Percentiles rank a stretch among this genome's conserved stretches.
Evolutionary conservation across 495 filamentous ascomycete genomes (phyloP).

Genomic region (Articulospora tetracladia): DNA sequence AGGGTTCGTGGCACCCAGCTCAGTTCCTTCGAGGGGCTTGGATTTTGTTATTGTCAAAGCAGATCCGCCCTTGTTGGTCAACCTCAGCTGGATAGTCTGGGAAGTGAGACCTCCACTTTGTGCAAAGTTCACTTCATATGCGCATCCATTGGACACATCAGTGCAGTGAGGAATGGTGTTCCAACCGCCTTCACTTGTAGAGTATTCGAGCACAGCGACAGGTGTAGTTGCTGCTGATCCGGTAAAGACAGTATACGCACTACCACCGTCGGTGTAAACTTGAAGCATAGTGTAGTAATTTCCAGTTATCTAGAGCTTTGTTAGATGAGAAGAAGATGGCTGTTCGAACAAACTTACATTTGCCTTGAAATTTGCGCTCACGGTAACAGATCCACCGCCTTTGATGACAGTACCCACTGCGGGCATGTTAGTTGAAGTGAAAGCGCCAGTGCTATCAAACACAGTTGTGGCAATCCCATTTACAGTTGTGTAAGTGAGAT

Average conservation of each 20-base stretch:
- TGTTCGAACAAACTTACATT: slow-evolving; percentile 11
- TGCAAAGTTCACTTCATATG: slow-evolving; percentile 20
- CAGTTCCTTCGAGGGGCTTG: slow-evolving; percentile 28
- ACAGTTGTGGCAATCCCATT: slow-evolving; percentile 15
- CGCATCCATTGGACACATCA: slow-evolving; percentile 16
- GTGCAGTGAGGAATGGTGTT: slow-evolving; percentile 19
- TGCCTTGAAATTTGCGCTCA: slow-evolving; percentile 28
- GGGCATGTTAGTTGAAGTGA: slow-evolving; percentile 30
- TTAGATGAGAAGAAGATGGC: slow-evolving; percentile 10
- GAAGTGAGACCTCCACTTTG: slow-evolving; percentile 16
- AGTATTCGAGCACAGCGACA: slow-evolving; percentile 26
- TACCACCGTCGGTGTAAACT: slow-evolving; percentile 31
- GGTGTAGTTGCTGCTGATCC: slow-evolving; percentile 28
- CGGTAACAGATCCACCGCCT: slow-evolving; percentile 25
- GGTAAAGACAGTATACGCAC: slow-evolving; percentile 25
- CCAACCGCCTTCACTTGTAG: slow-evolving; percentile 28
- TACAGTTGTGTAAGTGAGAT: neutral
- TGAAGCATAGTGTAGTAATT: slow-evolving; percentile 19
- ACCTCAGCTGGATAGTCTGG: slow-evolving; percentile 22
- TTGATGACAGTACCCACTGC: slow-evolving; percentile 23
- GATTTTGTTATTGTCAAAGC: slow-evolving; percentile 27
- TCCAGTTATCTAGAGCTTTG: neutral
- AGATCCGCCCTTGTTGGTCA: slow-evolving; percentile 34
- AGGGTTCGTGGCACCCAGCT: slow-evolving; percentile 29
- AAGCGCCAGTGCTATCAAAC: slow-evolving; percentile 24